A percentile compares a stretch with the other conserved stretches of the same genome.
Evolutionary conservation across 495 filamentous ascomycete genomes (phyloP).

Genomic region (Aspergillus heteromorphus): DNA sequence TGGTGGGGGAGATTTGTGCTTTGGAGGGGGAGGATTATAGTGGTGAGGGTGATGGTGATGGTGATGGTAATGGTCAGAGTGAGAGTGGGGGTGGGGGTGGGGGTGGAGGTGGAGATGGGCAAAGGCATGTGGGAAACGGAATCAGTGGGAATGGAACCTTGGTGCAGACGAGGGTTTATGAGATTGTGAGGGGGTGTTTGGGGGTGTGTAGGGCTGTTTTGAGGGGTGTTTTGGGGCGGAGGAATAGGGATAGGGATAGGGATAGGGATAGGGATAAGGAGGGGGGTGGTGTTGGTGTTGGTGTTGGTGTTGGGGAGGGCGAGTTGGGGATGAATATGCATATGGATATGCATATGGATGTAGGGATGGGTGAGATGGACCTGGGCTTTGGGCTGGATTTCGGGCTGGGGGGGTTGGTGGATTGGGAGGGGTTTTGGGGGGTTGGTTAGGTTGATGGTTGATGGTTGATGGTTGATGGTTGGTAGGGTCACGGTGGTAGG

Average conservation of each 20-base stretch:
- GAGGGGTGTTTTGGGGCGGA: not conserved
- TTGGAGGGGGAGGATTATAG: slow-evolving; percentile 16
- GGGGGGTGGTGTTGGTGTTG: not conserved
- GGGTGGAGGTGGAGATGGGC: too few relatives aligned
- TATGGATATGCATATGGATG: not conserved
- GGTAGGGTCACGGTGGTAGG: too few relatives aligned
- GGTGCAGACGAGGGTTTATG: not conserved
- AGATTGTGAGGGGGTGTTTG: slow-evolving; percentile 7
- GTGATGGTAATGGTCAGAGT: not conserved
- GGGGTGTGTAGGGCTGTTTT: not conserved
- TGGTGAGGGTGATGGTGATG: slow-evolving; percentile 7
- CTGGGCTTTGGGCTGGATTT: not conserved
- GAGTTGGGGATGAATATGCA: not conserved
- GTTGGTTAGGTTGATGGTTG: too few relatives aligned
- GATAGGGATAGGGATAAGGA: not conserved
- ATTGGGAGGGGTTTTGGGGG: too few relatives aligned
- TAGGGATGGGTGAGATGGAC: not conserved
- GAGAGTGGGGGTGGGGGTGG: too few relatives aligned
- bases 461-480: too few relatives aligned
- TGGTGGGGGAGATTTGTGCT: slow-evolving; percentile 17
- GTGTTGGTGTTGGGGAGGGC: not conserved
- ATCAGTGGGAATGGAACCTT: too few relatives aligned
- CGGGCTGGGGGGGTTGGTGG: too few relatives aligned
- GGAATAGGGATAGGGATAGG: not conserved
- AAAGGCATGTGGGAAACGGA: too few relatives aligned